These are phyloP conservation scores for Telopea speciosissima DNA, from an alignment of 177 flowering plant genomes.

Conservation along the genomic window DNA sequence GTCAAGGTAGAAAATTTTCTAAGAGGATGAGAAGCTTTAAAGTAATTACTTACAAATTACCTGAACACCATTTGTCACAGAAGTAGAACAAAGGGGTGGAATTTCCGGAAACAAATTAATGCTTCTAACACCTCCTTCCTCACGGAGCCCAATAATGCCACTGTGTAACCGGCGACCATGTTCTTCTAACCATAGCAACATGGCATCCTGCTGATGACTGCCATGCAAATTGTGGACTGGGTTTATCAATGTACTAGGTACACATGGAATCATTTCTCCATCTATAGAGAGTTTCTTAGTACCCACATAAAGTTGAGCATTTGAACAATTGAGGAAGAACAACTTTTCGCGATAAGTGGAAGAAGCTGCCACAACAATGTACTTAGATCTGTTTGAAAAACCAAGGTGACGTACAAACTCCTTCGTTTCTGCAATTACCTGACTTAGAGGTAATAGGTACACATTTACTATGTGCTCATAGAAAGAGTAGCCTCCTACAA, in stretches of 20 bases:
- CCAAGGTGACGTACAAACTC: conserved; percentile 28
- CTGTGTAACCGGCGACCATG: conserved; percentile 64
- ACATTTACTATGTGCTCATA: conserved; percentile 67
- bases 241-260: conserved; percentile 42
- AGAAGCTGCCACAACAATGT: conserved; percentile 64
- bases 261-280: conserved; percentile 86
- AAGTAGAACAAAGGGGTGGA: conserved; percentile 62
- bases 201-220: conserved; percentile 58
- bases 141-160: conserved; percentile 55
- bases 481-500: conserved; percentile 81
- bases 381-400: conserved; percentile 32
- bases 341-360: conserved; percentile 38
- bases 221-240: conserved; percentile 32
- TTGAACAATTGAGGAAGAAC: conserved; percentile 67
- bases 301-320: conserved; percentile 76
- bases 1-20: background rate
- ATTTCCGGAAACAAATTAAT: conserved; percentile 68
- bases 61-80: conserved; percentile 78
- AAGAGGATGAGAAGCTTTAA: background rate
- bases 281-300: conserved; percentile 46
- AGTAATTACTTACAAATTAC: conserved; percentile 26
- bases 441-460: conserved; percentile 47
- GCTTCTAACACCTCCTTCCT: conserved; percentile 29
- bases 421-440: conserved; percentile 40
- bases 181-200: conserved; percentile 95